Conservation (phyloP, 2,329 filamentous ascomycete species). For the Ascochyta lentis region DNA sequence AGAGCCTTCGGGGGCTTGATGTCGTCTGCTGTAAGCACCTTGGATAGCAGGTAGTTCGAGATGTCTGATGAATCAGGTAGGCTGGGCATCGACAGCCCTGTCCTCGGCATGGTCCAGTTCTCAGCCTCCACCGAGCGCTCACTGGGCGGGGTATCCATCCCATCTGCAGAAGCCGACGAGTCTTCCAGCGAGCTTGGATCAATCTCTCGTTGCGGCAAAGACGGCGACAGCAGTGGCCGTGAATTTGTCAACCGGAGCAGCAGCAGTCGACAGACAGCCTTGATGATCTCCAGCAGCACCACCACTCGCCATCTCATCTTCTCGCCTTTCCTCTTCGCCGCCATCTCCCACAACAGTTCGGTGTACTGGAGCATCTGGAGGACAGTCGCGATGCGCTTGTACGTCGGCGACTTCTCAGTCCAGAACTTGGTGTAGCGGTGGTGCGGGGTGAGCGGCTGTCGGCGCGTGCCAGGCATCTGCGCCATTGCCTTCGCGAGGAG, state of each 20-base stretch:
- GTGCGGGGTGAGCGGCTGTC: slow-evolving; percentile 63
- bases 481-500: slow-evolving; percentile 73
- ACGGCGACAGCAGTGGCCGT: slow-evolving; percentile 80
- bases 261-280: slow-evolving; percentile 82
- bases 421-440: slow-evolving; percentile 70
- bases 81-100: slow-evolving; percentile 81
- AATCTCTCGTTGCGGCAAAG: slow-evolving; percentile 83
- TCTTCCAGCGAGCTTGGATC: slow-evolving; percentile 69
- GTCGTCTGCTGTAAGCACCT: slow-evolving; percentile 93
- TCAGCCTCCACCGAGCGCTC: slow-evolving; percentile 52
- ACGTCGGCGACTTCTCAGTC: slow-evolving; percentile 68
- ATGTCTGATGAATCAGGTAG: slow-evolving; percentile 84
- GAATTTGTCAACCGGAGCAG: slow-evolving; percentile 83
- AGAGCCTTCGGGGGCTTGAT: slow-evolving; percentile 90
- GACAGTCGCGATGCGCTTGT: slow-evolving; percentile 79
- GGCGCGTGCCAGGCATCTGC: slow-evolving; percentile 61
- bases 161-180: slow-evolving; percentile 52
- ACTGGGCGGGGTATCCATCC: slow-evolving; percentile 55
- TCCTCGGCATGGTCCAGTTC: slow-evolving; percentile 91
- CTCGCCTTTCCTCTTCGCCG: slow-evolving; percentile 84
- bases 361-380: slow-evolving; percentile 94
- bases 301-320: slow-evolving; percentile 84
- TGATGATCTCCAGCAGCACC: slow-evolving; percentile 82
- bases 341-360: slow-evolving; percentile 97
- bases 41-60: slow-evolving; percentile 83